Base-by-base conservation (phyloP, 768 basidiomycete species). In the Termitomyces eurrhizus region DNA sequence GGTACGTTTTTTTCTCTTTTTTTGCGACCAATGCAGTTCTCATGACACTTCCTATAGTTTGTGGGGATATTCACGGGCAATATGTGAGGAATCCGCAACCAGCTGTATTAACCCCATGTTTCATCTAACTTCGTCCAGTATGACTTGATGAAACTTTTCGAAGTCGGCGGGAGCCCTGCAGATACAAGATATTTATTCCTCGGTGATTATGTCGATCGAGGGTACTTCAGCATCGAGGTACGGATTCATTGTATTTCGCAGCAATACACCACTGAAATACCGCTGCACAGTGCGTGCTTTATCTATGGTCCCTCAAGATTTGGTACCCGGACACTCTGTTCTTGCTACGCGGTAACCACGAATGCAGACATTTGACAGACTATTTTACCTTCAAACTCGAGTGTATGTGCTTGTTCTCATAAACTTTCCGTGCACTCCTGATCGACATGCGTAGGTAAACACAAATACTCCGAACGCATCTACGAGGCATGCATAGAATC, bases 301-400 rank as follows among this genome's bases (percentile, higher is more conserved):
- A 99, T 74, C 83, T 99, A 33, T 99, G 95, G 95, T 85, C 94
- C 2, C 81, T 99, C 73, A 99, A 99, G 80, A 98, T 99, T 73
- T 98, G 96, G 95, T 98, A 98, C 74, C 97, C 97, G 55, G 88
- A 95, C 66, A 97, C 95, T 32, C 80, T 98, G 41, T 98, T 96
- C 82, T 84, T 99, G 44, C 83, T 99, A 39, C 92, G 97, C 53
- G 97, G 97, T 52, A 99, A 99, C 69, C 97, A 99, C 74, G 97
- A 99, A 78, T 99, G 97, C 72, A 88, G 97, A 52, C 97, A 98
- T 77, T 77, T 98, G 72, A 99, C 96, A 24, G 95, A 98, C 70
- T 98, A 98, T 75, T 98, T 97, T 72, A 98, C 95, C 39, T 98
- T 98, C 83, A 98, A 97, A 75, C 88, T 97, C 32, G 96, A 98